Base-by-base conservation (phyloP, 2,329 filamentous ascomycete genomes). In the Fonsecaea pedrosoi region DNA sequence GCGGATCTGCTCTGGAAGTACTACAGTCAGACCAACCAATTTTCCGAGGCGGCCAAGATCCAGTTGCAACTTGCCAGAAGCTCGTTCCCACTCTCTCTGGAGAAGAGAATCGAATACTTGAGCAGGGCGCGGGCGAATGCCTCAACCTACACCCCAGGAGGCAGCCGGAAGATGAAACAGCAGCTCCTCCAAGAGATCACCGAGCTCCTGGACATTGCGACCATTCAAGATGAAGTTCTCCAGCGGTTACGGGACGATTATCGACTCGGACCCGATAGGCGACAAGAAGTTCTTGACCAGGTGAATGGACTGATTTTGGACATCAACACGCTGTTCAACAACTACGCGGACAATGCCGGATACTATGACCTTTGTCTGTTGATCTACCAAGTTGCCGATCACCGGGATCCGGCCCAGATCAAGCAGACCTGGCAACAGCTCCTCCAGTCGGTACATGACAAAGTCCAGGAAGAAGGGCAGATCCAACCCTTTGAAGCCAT, bases 281-380 rank as follows among this genome's bases (percentile, higher is more conserved):
- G 86, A 74, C 79, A 81, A 0, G 86, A 90, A 64, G 87, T 96
- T 30, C 79, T 91, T 66, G 77, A 83, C 54, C 84, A 86, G 37
- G 86, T 97, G 42, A 89, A 96, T 77, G 91, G 92, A n/a, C 86
- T 87, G 56, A 90, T 98, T 57, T 85, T 91, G 72, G 84, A 87
- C 65, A 83, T 98, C 40, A 92, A 89, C 69, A 87, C 89, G 89
- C 87, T 99, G n/a, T 99, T 92, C 81, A 96, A 98, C 76, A 83
- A 88, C 70, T 99, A 93, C 74, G 92, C 94, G 63, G 94, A 97
- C 75, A 90, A 92, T 74, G 95, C 92, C 1, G 90, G 89, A 58
- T 99, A 99, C 83, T 94, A 93, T 80, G 95, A 98, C 76, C 86
- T 99, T 59, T 97, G 92, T 76, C 86, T 99, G 8, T 85, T 94